Evolutionary conservation across 495 filamentous ascomycete genomes (phyloP), one percentile per base, ranked within the genome.

Genomic region (Lasiosphaeriaceae sp.): DNA sequence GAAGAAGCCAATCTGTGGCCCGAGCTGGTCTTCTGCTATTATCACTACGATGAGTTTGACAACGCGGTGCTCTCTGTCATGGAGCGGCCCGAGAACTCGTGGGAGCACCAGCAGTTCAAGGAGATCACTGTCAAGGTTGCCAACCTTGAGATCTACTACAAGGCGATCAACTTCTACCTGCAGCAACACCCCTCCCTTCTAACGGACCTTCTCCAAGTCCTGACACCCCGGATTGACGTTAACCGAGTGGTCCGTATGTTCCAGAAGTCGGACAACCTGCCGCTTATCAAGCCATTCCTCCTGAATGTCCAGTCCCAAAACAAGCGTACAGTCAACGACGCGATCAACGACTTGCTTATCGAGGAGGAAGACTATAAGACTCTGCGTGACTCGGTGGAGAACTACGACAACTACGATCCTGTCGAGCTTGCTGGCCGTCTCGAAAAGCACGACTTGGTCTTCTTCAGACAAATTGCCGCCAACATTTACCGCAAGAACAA

Each of bases 61-160:
- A 99, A 99, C 69, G 94, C 95, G 23, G 94, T 94, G 21, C 82
- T 99, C 55, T 92, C 95, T 34, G 97, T 99, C 83, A 99, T 99
- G 91, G 95, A 99, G 81, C 90, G 94, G 63, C 90, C 95, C 35
- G 87, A 96, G 51, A 93, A 97, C 75, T 90, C 95, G 2, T 99
- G 95, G 95, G 95, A 99, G 73, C 95, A 99, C 76, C 94, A 97
- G 74, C 95, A 93, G 26, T 97, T 99, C 86, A 97, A 97, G 83
- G 95, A 97, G 71, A 97, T 96, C 58, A 81, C 96, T 55, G 86
- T 96, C 77, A 97, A 97, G 83, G 93, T 96, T 58, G 90, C 94
- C 64, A 99, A 99, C 75, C 73, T 97, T 66, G 95, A 99, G 74
- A 97, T 99, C 70, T 97, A 96, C 76, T 99, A 99, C 80, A 90